Evolutionary conservation across 2,329 filamentous ascomycete species (phyloP).

Genomic region (Neonectria neomacrospora): DNA sequence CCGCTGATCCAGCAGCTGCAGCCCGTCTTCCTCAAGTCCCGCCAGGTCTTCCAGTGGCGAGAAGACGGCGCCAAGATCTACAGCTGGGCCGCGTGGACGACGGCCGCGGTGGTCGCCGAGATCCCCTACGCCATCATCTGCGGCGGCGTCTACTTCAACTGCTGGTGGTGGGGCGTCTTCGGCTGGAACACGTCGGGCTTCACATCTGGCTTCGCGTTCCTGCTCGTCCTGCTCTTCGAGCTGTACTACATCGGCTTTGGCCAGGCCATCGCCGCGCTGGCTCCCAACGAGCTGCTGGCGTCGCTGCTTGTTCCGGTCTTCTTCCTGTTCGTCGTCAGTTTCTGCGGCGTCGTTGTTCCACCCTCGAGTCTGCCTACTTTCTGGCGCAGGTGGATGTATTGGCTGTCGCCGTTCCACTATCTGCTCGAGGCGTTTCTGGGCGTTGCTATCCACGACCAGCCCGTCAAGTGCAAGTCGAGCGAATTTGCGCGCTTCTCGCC

Average conservation of each 20-base stretch:
- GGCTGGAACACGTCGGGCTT: conserved; percentile 63
- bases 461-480: conserved; percentile 63
- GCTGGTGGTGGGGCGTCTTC: conserved; percentile 69
- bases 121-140: conserved; percentile 75
- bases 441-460: conserved; percentile 63
- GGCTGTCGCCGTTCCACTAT: conserved; percentile 75
- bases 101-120: conserved; percentile 73
- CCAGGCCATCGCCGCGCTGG: conserved; percentile 73
- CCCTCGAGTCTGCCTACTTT: conserved; percentile 67
- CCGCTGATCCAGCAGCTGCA: conserved; percentile 82
- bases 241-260: conserved; percentile 73
- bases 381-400: conserved; percentile 74
- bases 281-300: conserved; percentile 74
- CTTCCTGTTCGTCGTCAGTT: conserved; percentile 75
- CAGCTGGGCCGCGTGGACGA: conserved; percentile 77
- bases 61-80: conserved; percentile 85
- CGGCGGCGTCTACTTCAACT: conserved; percentile 60
- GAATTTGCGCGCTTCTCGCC: conserved; percentile 71
- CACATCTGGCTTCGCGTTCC: conserved; percentile 69
- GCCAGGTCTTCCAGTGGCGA: conserved; percentile 75
- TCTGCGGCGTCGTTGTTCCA: conserved; percentile 77
- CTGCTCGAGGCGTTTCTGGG: conserved; percentile 71
- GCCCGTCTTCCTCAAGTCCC: conserved; percentile 74
- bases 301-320: conserved; percentile 75
- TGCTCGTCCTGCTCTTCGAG: conserved; percentile 74